Conservation (phyloP, 2,329 filamentous ascomycete species). For the Diaporthe capsici region DNA sequence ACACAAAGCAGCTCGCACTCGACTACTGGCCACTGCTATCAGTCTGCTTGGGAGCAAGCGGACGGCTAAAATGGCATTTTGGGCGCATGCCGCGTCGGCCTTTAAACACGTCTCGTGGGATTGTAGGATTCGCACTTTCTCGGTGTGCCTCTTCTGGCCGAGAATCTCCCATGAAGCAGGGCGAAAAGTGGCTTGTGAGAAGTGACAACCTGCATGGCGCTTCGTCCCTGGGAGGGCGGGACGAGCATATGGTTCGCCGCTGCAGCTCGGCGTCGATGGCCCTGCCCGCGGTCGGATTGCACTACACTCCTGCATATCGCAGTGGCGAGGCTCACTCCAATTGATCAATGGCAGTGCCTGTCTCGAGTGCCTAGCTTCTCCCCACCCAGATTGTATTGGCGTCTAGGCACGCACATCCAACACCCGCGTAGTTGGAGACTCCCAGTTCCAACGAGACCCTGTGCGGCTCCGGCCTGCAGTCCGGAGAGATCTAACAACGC, state of each 20-base stretch:
- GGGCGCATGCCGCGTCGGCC: slow-evolving; percentile 33
- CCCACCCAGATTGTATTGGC: slow-evolving; percentile 22
- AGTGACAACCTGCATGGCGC: slow-evolving; percentile 29
- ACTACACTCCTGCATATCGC: slow-evolving; percentile 26
- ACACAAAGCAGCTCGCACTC: neutral
- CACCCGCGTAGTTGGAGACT: neutral
- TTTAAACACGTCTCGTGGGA: neutral
- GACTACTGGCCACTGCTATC: neutral
- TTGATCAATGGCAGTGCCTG: slow-evolving; percentile 39
- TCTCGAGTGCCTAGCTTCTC: slow-evolving; percentile 22
- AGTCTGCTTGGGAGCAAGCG: slow-evolving; percentile 6
- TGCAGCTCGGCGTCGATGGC: slow-evolving; percentile 15
- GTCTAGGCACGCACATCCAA: slow-evolving; percentile 15
- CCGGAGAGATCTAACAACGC: slow-evolving; percentile 29
- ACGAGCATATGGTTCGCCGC: slow-evolving; percentile 35
- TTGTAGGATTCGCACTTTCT: slow-evolving; percentile 13
- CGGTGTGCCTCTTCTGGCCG: slow-evolving; percentile 31
- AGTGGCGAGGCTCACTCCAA: slow-evolving; percentile 36
- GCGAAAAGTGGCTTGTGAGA: slow-evolving; percentile 33
- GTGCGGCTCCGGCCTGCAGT: slow-evolving; percentile 36
- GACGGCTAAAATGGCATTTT: slow-evolving; percentile 7
- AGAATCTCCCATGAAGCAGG: slow-evolving; percentile 35
- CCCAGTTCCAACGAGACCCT: slow-evolving; percentile 17
- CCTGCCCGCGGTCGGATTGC: slow-evolving; percentile 15
- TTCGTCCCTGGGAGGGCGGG: slow-evolving; percentile 24